Evolutionary conservation across 2,329 filamentous ascomycete species (phyloP).

Genomic region (Zasmidium citrigriseum): DNA sequence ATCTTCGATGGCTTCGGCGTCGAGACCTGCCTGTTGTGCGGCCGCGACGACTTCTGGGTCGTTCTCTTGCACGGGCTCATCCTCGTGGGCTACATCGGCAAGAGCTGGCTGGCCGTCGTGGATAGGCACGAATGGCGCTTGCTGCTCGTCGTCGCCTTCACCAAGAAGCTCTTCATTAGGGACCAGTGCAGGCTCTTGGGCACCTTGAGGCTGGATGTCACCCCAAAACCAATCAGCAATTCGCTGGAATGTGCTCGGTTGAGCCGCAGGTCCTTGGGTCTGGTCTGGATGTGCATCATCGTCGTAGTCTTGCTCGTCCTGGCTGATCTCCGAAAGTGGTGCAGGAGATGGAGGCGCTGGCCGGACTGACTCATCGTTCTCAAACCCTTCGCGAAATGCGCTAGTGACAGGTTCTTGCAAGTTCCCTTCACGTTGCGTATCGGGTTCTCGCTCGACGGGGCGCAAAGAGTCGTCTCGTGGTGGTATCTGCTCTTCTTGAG

Average conservation of each 20-base stretch:
- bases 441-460: constrained; percentile 15
- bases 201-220: constrained; percentile 38
- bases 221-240: constrained; percentile 52
- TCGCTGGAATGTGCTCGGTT: constrained; percentile 27
- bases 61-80: constrained; percentile 11
- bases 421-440: background rate
- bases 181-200: constrained; percentile 38
- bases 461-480: constrained; percentile 18
- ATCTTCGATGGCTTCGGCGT: constrained; percentile 73
- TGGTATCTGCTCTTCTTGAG: background rate
- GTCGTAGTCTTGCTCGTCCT: constrained; percentile 1
- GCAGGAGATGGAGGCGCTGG: constrained; percentile 10
- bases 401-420: constrained; percentile 18
- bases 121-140: constrained; percentile 59
- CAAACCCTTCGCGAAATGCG: constrained; percentile 27
- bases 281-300: background rate
- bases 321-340: constrained; percentile 1
- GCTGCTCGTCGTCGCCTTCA: constrained; percentile 59
- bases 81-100: constrained; percentile 9
- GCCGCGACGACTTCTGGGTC: constrained; percentile 63
- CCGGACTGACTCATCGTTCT: constrained; percentile 25
- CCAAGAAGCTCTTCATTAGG: constrained; percentile 63
- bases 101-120: constrained; percentile 41
- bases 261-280: background rate
- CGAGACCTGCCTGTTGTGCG: constrained; percentile 67